Evolutionary conservation across 768 basidiomycete genomes (phyloP), one percentile per base, ranked within the genome.

Genomic region (Xerocomellus intermedius): DNA sequence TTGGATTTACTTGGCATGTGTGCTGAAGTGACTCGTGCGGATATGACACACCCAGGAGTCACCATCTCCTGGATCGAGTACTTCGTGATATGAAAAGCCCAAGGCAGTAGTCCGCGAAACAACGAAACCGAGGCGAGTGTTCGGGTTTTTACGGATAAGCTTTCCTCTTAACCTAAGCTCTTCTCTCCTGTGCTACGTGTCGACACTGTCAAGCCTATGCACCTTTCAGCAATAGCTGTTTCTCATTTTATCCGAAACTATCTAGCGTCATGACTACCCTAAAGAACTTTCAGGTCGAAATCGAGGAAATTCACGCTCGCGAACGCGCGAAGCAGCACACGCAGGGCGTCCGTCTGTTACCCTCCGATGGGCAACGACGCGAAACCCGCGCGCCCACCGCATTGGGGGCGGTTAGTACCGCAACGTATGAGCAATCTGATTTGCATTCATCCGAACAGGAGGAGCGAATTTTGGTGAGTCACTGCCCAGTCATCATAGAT

Each of bases 221-320:
- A 37, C 45, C 37, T 43, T 58, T 42, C 48, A 48, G 42, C 43
- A 51, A 35, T 41, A 37, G 3, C 50, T 44, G 32, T 37, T 8
- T 41, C 33, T 45, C 38, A 52, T 48, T 30, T 35, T 37, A 47
- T 47, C 24, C 28, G 42, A 48, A 36, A 47, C 30, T 37, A 54
- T 45, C 45, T 16, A 38, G 21, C 42, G 0, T 13, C 45, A 74
- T 75, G 73, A 64, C 71, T 37, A 59, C 69, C 19, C 60, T 75
- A 46, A 66, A 64, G 37, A 69, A 55, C 56, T 75, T 75, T 61
- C 89, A 92, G 70, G 79, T 72, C 63, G 88, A 90, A 72, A 92
- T 91, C 57, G 85, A 91, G 57, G 82, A 87, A 60, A 87, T 91
- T 63, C 82, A 84, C 54, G 76, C 80, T 61, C 82, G 85, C 47